Base-by-base conservation (phyloP, 257 asterid genomes). In the Phtheirospermum japonicum region DNA sequence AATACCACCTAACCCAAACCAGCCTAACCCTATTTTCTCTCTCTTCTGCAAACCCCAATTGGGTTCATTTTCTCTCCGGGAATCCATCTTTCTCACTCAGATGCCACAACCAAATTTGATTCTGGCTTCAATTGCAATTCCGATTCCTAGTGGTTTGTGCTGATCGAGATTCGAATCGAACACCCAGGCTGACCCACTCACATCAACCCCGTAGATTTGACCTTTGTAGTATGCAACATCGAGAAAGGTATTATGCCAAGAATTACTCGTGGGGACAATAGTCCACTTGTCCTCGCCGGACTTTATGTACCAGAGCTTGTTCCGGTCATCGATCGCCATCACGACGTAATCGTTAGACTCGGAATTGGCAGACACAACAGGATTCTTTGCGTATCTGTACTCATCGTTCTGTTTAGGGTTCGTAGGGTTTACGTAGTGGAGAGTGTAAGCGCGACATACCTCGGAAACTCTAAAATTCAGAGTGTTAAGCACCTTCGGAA, bases 401-500 rank as follows among this genome's bases (percentile, higher is more conserved):
- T 10, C 53, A 59, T 33, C 16, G 23, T 59, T 23, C 14, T 20
- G 51, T 16, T 49, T 49, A 36, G 32, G n/a, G 10, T 59, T 11
- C 4, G 60, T 20, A 14, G 60, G 59, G 14, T 68, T 59, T n/a
- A 59, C 45, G 18, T 37, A 64, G 9, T 12, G 14, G 10, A 71
- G 70, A 4, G 19, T 10, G 26, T 71, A 71, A 2, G 43, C 28
- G 49, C 36, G 48, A 9, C 66, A 57, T 57, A 71, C 61, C 66
- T 71, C 66, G 6, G 33, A 46, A 28, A 71, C 42, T 6, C 62
- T 62, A 50, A 34, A 64, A 48, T 64, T 34, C 42, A 64, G 10
- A 36, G 62, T 36, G 50, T 64, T 17, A n/a, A 68, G 23, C 23
- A 59, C 61, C 37, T 59, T 49, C 3, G 67, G 66, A 17, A 68